Conservation (phyloP, 1,139 yeast genomes). For the Taiozyma sp. region DNA sequence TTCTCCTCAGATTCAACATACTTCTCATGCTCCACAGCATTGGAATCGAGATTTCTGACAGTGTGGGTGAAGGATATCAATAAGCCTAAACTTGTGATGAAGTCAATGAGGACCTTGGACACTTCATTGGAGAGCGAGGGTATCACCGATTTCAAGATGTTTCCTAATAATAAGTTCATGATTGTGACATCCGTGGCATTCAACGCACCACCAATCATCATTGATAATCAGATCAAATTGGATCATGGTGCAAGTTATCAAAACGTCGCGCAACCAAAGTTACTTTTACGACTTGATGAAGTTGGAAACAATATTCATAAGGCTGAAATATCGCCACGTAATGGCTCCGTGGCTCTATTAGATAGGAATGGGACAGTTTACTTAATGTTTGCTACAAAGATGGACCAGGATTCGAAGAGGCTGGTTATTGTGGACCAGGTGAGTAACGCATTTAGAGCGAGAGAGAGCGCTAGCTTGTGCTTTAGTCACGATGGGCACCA, state of each 20-base stretch:
- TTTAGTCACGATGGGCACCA: slow-evolving; percentile 82
- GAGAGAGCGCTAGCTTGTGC: slow-evolving; percentile 68
- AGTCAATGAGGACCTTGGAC: slow-evolving; percentile 53
- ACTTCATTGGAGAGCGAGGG: slow-evolving; percentile 78
- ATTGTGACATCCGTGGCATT: slow-evolving; percentile 56
- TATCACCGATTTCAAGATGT: slow-evolving; percentile 74
- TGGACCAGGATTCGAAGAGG: slow-evolving; percentile 46
- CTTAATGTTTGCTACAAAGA: slow-evolving; percentile 58
- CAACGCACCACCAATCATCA: slow-evolving; percentile 53
- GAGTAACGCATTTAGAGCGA: slow-evolving; percentile 59
- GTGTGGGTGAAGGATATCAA: slow-evolving; percentile 59
- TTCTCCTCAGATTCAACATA: slow-evolving; percentile 70
- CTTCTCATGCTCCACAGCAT: slow-evolving; percentile 74
- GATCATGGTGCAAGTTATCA: slow-evolving; percentile 19
- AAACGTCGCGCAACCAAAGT: slow-evolving; percentile 47
- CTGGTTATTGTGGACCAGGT: slow-evolving; percentile 75
- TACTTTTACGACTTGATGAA: slow-evolving; percentile 60
- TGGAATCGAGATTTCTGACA: slow-evolving; percentile 75
- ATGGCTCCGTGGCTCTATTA: slow-evolving; percentile 76
- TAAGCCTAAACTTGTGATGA: slow-evolving; percentile 68
- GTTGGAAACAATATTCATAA: slow-evolving; percentile 77
- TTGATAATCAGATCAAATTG: slow-evolving; percentile 46
- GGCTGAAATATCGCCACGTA: slow-evolving; percentile 75
- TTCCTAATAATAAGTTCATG: slow-evolving; percentile 53
- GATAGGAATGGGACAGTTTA: slow-evolving; percentile 75